These are phyloP conservation scores for Lotmaria passim DNA, from an alignment of 208 protist species.

Conservation along the genomic window DNA sequence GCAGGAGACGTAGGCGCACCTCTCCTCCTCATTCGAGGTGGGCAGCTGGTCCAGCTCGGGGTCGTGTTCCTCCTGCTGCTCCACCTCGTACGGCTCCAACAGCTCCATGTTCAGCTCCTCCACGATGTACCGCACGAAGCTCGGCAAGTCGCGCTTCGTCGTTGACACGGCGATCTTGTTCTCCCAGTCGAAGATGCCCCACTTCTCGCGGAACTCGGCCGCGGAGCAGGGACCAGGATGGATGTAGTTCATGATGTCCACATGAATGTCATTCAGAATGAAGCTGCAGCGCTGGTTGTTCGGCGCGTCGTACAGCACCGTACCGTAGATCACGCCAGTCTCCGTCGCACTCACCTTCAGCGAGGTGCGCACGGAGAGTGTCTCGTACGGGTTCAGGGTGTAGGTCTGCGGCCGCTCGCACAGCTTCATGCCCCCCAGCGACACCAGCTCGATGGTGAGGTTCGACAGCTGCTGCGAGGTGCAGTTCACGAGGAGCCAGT, in stretches of 20 bases:
- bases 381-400: constrained; percentile 90
- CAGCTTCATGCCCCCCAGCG: constrained; percentile 97
- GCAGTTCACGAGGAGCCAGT: constrained; percentile 95
- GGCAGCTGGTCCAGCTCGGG: constrained; percentile 47
- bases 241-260: constrained; percentile 99
- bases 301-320: constrained; percentile 96
- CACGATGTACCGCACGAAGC: constrained; percentile 94
- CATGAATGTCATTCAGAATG: constrained; percentile 97
- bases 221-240: constrained; percentile 87
- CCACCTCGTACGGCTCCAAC: constrained; percentile 50
- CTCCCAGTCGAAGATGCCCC: constrained; percentile 99
- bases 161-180: constrained; percentile 97
- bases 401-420: constrained; percentile 96
- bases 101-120: constrained; percentile 96
- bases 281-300: constrained; percentile 90
- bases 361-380: constrained; percentile 89
- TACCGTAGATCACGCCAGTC: constrained; percentile 97
- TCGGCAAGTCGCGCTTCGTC: constrained; percentile 69
- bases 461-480: constrained; percentile 95
- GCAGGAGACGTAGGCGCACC: constrained; percentile 95
- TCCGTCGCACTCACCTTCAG: constrained; percentile 98
- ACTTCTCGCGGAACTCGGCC: constrained; percentile 96
- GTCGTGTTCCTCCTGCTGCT: constrained; percentile 38
- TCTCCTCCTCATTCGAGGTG: constrained; percentile 53
- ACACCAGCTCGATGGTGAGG: constrained; percentile 96